phyloP scores from a whole-genome alignment of 495 filamentous ascomycete species.

The Aspergillus saccharolyticus region DNA sequence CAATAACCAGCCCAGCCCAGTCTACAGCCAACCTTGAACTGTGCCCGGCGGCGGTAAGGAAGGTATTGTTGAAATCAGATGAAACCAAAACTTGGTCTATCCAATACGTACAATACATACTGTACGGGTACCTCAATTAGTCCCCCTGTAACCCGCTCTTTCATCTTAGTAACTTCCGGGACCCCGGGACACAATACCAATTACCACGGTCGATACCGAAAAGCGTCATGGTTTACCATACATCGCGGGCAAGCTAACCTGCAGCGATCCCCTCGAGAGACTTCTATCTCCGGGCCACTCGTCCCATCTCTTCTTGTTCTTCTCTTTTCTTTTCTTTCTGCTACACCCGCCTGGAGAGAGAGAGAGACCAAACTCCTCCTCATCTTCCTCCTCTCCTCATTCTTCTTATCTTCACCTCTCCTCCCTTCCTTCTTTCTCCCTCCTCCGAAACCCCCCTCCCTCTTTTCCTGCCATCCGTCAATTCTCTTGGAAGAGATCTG shows the following conservation, averaged over 20 bases:
- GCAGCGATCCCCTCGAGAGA: constrained; percentile 25
- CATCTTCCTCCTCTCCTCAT: constrained; percentile 52
- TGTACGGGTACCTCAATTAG: background rate
- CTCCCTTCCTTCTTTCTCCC: constrained; percentile 48
- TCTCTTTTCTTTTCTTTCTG: constrained; percentile 37
- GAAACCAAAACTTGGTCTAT: constrained; percentile 19
- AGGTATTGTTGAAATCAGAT: constrained; percentile 20
- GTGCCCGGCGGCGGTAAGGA: constrained; percentile 2
- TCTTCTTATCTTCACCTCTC: constrained; percentile 44
- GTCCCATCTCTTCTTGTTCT: constrained; percentile 24
- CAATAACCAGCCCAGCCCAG: background rate
- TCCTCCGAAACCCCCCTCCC: constrained; percentile 25
- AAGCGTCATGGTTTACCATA: constrained; percentile 20
- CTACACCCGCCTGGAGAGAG: constrained; percentile 50
- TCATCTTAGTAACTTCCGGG: background rate
- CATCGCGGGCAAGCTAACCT: constrained; percentile 19
- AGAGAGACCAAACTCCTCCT: constrained; percentile 32
- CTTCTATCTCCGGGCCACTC: constrained; percentile 32
- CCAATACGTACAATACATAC: constrained; percentile 1
- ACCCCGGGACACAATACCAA: constrained; percentile 9
- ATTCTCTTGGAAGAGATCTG: constrained; percentile 42
- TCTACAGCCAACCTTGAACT: constrained; percentile 4
- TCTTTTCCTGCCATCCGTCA: constrained; percentile 49
- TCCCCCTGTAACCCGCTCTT: background rate
- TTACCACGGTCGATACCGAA: constrained; percentile 12